A percentile compares a stretch with the other conserved stretches of the same genome.
phyloP scores from a whole-genome alignment of 177 flowering plant genomes.

The Vitis hybrid region DNA sequence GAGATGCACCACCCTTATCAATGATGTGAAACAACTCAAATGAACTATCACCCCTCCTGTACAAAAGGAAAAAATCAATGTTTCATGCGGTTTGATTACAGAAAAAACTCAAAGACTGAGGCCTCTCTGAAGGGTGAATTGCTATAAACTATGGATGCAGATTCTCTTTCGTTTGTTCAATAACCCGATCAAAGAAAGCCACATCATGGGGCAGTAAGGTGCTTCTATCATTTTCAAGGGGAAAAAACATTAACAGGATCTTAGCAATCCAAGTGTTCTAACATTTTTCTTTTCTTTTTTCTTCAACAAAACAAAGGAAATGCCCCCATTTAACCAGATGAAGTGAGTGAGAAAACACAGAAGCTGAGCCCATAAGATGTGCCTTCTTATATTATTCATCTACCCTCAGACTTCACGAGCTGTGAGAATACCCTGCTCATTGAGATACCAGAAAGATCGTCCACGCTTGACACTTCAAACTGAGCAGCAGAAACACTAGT shows the following conservation, averaged over 20 bases:
- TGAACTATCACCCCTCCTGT: slow-evolving; percentile 15
- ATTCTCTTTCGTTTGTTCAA: background rate
- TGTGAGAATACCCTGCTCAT: slow-evolving; percentile 75
- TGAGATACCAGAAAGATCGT: slow-evolving; percentile 62
- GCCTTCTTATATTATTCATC: slow-evolving; percentile 21
- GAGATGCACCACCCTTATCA: background rate
- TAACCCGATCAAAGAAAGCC: background rate
- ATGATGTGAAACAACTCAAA: background rate
- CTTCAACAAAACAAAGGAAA: background rate
- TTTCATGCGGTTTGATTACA: background rate
- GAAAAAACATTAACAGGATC: background rate
- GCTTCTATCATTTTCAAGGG: background rate
- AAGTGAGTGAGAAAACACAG: background rate
- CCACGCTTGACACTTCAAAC: slow-evolving; percentile 31
- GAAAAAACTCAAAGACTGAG: background rate
- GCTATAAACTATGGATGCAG: background rate
- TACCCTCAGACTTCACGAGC: slow-evolving; percentile 67
- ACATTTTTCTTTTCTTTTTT: background rate
- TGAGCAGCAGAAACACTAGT: slow-evolving; percentile 23
- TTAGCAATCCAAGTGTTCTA: too few relatives aligned
- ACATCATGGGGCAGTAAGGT: background rate
- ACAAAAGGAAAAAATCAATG: slow-evolving; percentile 6
- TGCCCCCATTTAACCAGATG: background rate
- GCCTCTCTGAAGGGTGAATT: background rate
- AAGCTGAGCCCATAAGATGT: background rate